Evolutionary conservation across 805 yeast genomes (phyloP).

Genomic region (Wickerhamomyces silvicola): DNA sequence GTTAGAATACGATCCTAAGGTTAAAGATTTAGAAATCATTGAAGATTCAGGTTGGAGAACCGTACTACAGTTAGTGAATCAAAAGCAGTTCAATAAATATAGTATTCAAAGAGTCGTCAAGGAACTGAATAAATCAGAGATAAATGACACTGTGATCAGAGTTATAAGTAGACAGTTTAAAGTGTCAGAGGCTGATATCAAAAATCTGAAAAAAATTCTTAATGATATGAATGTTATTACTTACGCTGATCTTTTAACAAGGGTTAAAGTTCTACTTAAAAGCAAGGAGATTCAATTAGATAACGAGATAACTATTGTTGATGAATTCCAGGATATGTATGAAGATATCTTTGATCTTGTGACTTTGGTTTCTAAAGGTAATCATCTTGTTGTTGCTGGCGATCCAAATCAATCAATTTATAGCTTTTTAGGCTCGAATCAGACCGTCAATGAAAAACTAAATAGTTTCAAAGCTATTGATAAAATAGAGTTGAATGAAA

Average conservation of each 20-base stretch:
- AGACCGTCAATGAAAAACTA: slow-evolving; percentile 25
- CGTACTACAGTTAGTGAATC: slow-evolving; percentile 28
- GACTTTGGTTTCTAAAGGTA: slow-evolving; percentile 27
- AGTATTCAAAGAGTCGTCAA: slow-evolving; percentile 3
- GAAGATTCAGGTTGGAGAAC: slow-evolving; percentile 52
- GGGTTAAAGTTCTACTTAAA: slow-evolving; percentile 28
- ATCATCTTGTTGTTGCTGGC: slow-evolving; percentile 63
- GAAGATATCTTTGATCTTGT: slow-evolving; percentile 42
- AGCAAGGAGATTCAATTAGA: slow-evolving; percentile 17
- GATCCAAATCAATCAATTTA: slow-evolving; percentile 69
- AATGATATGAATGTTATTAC: slow-evolving; percentile 10
- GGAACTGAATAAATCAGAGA: neutral
- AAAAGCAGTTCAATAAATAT: slow-evolving; percentile 8
- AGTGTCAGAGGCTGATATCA: neutral
- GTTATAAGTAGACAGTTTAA: neutral
- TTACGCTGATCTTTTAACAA: slow-evolving; percentile 17
- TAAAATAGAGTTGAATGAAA: slow-evolving; percentile 35
- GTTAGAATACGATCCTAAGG: slow-evolving; percentile 25
- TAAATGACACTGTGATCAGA: neutral
- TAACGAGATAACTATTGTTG: slow-evolving; percentile 46
- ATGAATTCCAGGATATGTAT: slow-evolving; percentile 71
- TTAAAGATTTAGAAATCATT: slow-evolving; percentile 31
- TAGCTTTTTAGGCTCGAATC: slow-evolving; percentile 53
- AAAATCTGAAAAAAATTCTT: slow-evolving; percentile 6
- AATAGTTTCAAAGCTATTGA: slow-evolving; percentile 10